Evolutionary conservation across 768 basidiomycete genomes (phyloP).

Genomic region (Dentipellis fragilis): DNA sequence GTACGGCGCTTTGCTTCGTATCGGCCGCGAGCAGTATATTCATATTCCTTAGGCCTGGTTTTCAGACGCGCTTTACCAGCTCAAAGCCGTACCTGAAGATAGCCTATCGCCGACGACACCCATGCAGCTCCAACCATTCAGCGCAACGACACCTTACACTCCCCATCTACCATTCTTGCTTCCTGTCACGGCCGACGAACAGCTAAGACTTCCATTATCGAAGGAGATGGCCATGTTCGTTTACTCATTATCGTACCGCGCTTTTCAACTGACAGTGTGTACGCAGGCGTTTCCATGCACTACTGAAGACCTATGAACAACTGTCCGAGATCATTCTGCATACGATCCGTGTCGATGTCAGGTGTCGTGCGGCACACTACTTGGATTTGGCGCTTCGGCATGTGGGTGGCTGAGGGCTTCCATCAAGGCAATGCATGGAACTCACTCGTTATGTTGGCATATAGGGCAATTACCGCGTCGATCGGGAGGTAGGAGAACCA

Average conservation of each 20-base stretch:
- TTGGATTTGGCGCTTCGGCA: slow-evolving; percentile 71
- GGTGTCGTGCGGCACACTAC: slow-evolving; percentile 76
- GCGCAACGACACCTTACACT: slow-evolving; percentile 33
- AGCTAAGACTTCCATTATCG: slow-evolving; percentile 67
- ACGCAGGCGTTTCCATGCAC: slow-evolving; percentile 78
- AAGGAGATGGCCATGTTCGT: slow-evolving; percentile 83
- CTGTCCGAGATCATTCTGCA: slow-evolving; percentile 79
- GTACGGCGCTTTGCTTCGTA: slow-evolving; percentile 34
- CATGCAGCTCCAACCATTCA: slow-evolving; percentile 37
- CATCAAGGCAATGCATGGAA: no score
- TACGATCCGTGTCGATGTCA: slow-evolving; percentile 79
- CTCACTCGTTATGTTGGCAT: slow-evolving; percentile 3
- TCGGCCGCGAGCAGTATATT: slow-evolving; percentile 1
- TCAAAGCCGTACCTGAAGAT: slow-evolving; percentile 57
- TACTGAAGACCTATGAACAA: slow-evolving; percentile 85
- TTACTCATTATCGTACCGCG: slow-evolving; percentile 69
- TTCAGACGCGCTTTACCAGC: slow-evolving; percentile 51
- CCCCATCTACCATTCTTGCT: slow-evolving; percentile 35
- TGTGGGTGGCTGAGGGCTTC: slow-evolving; percentile 4
- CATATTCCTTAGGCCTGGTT: slow-evolving; percentile 66
- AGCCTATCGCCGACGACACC: slow-evolving; percentile 41
- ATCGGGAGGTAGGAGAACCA: slow-evolving; percentile 81
- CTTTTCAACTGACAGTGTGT: slow-evolving; percentile 21
- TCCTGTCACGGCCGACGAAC: slow-evolving; percentile 30
- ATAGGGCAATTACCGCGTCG: slow-evolving; percentile 78